A percentile compares a stretch with the other conserved stretches of the same genome.
These are phyloP conservation scores for Gamsiella multidivaricata DNA, from an alignment of 192 early-diverging fungal genomes.

Conservation along the genomic window DNA sequence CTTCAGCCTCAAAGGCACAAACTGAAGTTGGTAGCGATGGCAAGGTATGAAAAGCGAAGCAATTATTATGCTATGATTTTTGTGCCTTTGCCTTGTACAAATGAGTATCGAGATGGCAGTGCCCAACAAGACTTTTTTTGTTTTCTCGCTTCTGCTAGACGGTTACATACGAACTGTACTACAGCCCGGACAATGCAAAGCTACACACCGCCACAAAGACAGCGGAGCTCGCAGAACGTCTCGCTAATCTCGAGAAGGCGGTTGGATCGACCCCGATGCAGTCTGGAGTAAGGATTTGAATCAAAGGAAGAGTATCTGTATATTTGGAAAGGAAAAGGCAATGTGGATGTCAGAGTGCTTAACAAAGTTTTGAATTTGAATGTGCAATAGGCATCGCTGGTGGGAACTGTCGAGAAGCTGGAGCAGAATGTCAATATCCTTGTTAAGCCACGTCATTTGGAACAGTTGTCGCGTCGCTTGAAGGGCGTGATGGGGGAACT, in stretches of 20 bases:
- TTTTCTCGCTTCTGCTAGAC: constrained; percentile 32
- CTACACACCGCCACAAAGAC: constrained; percentile 65
- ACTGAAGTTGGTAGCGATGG: constrained; percentile 15
- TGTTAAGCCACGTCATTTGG: constrained; percentile 78
- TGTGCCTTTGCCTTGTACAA: no score
- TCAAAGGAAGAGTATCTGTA: no score
- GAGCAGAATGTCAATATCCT: constrained; percentile 78
- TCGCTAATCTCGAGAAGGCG: constrained; percentile 75
- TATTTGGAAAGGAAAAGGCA: no score
- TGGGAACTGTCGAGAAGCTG: constrained; percentile 71
- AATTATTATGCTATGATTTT: no score
- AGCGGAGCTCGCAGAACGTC: constrained; percentile 72
- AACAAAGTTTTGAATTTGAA: neutral
- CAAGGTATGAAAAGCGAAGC: no score
- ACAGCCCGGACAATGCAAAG: constrained; percentile 71
- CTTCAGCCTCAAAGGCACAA: constrained; percentile 4
- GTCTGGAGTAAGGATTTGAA: constrained; percentile 38
- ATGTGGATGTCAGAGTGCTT: no score
- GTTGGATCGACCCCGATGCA: constrained; percentile 74
- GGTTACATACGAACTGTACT: constrained; percentile 80
- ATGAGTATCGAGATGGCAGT: no score
- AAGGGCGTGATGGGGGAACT: constrained; percentile 72
- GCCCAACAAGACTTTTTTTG: neutral
- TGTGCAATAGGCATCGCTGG: constrained; percentile 50
- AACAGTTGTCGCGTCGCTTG: constrained; percentile 67